Evolutionary conservation across 495 filamentous ascomycete species (phyloP), one percentile per base, ranked within the genome.

Genomic region (Thozetella sp.): DNA sequence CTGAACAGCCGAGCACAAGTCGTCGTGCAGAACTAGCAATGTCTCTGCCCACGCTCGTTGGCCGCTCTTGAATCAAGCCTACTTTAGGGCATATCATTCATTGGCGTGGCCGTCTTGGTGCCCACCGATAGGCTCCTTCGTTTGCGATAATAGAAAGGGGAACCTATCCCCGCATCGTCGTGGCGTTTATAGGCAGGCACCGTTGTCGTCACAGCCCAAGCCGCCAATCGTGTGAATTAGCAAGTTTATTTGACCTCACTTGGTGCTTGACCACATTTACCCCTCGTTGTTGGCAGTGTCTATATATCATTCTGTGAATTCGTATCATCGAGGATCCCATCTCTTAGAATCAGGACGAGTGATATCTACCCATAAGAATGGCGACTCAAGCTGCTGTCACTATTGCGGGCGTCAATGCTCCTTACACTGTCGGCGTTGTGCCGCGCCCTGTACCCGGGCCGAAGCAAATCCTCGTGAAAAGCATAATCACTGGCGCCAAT

Each of bases 381-480:
- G 43, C 63, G 3, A 68, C 65, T 1, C 66, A 68, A 53, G 17
- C 66, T 2, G 66, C 63, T 24, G 61, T 68, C 51, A 65, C 58
- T 22, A 55, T 68, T 48, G 25, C 58, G 0, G 66, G 52, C 15
- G 60, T 58, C 24, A 57, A 61, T 25, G 56, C 51, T 50, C 63
- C 63, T 22, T 65, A 63, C 56, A 61, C 34, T 10, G 43, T 68
- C 52, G 27, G 61, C 51, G 57, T 46, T 58, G 58, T 68, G 22
- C 46, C 58, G 25, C 58, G 59, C 19, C 63, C 63, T 15, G 54
- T 22, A 0, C 81, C 83, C 0, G 67, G 71, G 17, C 72, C 75
- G 6, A 76, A 75, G 25, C 76, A 90, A 53, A 71, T 88, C 10
- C 73, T 89, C 17, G 88, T 84, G 55, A 82, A 83, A 59, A 83